These are phyloP conservation scores for Jasminum sambac DNA, from an alignment of 257 asterid genomes.

Conservation along the genomic window DNA sequence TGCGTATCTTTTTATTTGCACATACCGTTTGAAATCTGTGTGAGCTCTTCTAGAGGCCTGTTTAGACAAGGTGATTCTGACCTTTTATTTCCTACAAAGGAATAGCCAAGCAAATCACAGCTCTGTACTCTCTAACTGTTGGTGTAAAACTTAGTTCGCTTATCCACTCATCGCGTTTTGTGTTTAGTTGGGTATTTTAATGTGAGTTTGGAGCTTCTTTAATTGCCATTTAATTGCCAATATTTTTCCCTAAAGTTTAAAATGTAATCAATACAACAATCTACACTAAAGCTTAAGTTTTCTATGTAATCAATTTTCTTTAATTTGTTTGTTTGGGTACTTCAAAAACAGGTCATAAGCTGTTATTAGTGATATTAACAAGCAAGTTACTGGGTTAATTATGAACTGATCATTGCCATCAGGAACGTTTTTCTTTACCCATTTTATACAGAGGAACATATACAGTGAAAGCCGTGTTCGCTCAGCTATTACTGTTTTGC, in stretches of 20 bases:
- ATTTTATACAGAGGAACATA: not conserved
- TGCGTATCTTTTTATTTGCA: not conserved
- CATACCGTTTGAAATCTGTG: constrained; percentile 14
- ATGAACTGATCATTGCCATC: not conserved
- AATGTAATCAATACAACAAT: not conserved
- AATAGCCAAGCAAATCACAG: not conserved
- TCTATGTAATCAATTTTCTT: not conserved
- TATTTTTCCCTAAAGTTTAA: not conserved
- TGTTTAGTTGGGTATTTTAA: not conserved
- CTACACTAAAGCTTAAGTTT: not conserved
- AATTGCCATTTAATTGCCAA: not conserved
- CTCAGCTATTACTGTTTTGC: not conserved
- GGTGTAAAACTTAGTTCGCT: not conserved
- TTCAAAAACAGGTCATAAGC: not conserved
- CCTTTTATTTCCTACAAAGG: constrained; percentile 1
- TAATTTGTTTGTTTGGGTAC: not conserved
- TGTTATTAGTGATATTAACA: not conserved
- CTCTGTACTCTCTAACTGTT: not conserved
- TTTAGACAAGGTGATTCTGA: constrained; percentile 9
- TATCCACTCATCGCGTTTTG: not conserved
- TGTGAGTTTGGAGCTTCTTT: not conserved
- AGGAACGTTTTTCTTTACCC: not conserved
- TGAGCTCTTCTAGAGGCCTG: constrained; percentile 15
- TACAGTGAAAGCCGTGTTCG: not conserved
- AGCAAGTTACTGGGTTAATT: not conserved